These are phyloP conservation scores for Fomitopsis pinicola DNA, from an alignment of 1,284 basidiomycete genomes.

Conservation along the genomic window DNA sequence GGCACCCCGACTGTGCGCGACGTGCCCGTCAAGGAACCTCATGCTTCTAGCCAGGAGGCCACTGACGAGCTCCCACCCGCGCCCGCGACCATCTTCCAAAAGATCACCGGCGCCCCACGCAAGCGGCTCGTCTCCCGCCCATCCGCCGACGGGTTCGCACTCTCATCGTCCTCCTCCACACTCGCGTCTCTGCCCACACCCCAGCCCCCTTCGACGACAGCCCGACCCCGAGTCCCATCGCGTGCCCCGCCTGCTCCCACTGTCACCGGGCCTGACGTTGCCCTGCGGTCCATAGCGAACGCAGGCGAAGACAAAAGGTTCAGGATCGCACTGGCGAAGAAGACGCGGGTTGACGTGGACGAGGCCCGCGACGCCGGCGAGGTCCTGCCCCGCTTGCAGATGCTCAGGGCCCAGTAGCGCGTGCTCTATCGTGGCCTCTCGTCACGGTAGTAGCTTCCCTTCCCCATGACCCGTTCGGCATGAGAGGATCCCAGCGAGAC, in stretches of 20 bases:
- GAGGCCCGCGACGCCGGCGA: conserved; percentile 21
- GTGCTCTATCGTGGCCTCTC: too few relatives aligned
- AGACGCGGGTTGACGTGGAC: conserved; percentile 16
- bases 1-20: too few relatives aligned
- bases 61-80: background rate
- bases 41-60: background rate
- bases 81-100: background rate
- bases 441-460: background rate
- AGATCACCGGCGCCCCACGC: background rate
- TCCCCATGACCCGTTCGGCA: background rate
- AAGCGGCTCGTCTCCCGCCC: conserved; percentile 1
- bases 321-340: conserved; percentile 17
- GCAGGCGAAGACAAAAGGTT: conserved; percentile 4
- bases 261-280: background rate
- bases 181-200: background rate
- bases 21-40: background rate
- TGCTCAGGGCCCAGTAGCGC: conserved; percentile 15
- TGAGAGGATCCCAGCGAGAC: background rate
- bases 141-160: background rate
- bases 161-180: background rate
- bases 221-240: background rate
- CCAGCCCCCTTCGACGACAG: background rate
- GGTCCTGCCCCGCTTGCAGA: conserved; percentile 23
- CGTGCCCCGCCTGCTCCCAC: background rate
- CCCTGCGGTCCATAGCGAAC: background rate